phyloP scores from a whole-genome alignment of 2,329 filamentous ascomycete species.

The Cladosporium sp. region DNA sequence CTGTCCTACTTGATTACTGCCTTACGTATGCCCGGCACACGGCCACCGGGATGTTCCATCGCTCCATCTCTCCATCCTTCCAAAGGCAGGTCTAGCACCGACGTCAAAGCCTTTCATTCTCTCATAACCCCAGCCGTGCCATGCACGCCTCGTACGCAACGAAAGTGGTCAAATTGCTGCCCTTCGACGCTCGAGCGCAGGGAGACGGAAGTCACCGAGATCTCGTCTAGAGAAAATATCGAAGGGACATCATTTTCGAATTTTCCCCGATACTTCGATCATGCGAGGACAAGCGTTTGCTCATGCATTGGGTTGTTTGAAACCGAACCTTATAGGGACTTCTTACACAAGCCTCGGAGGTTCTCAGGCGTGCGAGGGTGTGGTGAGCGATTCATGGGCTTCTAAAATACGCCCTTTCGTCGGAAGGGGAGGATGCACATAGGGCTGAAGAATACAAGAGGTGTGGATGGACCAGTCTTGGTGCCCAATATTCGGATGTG shows the following conservation, averaged over 20 bases:
- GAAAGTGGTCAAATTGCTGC: neutral
- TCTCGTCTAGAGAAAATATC: slow-evolving; percentile 1
- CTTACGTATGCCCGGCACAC: no score
- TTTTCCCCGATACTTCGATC: slow-evolving; percentile 1
- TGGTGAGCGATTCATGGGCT: neutral
- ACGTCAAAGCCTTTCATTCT: neutral
- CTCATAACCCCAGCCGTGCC: neutral
- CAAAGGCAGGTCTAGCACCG: neutral
- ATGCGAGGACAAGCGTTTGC: neutral
- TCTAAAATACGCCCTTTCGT: neutral
- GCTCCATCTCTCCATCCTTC: neutral
- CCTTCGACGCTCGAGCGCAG: neutral
- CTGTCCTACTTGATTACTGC: no score
- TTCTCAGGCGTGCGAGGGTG: neutral
- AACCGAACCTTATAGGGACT: slow-evolving; percentile 1
- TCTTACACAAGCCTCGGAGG: neutral
- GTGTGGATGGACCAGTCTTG: neutral
- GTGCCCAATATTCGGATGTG: neutral
- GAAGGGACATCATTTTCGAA: neutral
- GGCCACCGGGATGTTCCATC: neutral
- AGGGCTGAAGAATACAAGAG: neutral
- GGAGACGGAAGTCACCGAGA: neutral
- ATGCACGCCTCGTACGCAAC: neutral
- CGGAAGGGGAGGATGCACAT: neutral
- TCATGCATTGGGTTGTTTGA: slow-evolving; percentile 2